Evolutionary conservation across 2,329 filamentous ascomycete genomes (phyloP).

Genomic region (Dothideomycetes sp.): DNA sequence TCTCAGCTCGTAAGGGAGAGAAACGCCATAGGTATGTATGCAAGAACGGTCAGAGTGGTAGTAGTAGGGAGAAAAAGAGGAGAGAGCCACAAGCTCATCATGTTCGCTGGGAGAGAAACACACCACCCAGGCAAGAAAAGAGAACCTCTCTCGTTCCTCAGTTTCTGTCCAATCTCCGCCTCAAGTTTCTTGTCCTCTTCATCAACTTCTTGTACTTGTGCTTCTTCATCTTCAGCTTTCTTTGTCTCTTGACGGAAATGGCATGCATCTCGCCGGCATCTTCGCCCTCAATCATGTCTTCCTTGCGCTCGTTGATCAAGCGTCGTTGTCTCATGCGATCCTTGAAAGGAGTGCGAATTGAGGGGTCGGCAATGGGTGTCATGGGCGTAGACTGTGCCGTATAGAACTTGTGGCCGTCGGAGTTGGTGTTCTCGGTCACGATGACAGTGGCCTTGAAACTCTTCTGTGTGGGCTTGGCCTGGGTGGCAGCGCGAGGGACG

Average conservation of each 20-base stretch:
- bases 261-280: constrained; percentile 58
- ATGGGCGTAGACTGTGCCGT: constrained; percentile 40
- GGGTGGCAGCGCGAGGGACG: constrained; percentile 13
- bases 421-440: constrained; percentile 44
- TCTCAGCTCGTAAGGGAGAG: too few species aligned
- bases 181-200: constrained; percentile 79
- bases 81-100: too few species aligned
- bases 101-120: too few species aligned
- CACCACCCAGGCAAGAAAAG: too few species aligned
- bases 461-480: constrained; percentile 14
- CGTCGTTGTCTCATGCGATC: constrained; percentile 61
- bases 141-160: too few species aligned
- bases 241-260: constrained; percentile 84
- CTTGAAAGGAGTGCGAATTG: constrained; percentile 46
- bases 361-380: constrained; percentile 23
- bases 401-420: constrained; percentile 43
- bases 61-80: too few species aligned
- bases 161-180: constrained; percentile 60
- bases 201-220: constrained; percentile 99
- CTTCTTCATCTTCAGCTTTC: constrained; percentile 99
- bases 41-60: too few species aligned
- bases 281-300: constrained; percentile 26
- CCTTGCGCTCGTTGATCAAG: constrained; percentile 24
- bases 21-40: too few species aligned
- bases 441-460: constrained; percentile 23